A percentile compares a stretch with the other conserved stretches of the same genome.
Evolutionary conservation across 2,329 filamentous ascomycete genomes (phyloP).

Genomic region (Fusarium phyllophilum): DNA sequence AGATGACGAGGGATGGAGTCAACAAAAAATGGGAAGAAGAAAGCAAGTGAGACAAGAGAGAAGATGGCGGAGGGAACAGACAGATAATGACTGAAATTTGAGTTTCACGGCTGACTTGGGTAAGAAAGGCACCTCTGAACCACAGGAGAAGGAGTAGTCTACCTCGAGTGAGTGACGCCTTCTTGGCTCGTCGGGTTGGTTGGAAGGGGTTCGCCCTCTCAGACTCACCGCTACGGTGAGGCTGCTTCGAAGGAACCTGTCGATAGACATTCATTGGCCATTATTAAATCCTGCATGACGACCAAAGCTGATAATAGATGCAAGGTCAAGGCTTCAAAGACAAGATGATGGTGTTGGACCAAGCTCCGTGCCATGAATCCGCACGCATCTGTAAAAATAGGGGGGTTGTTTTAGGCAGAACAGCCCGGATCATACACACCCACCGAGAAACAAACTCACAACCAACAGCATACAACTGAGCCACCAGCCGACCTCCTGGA

Average conservation of each 20-base stretch:
- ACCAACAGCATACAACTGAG: neutral
- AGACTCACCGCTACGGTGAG: slow-evolving; percentile 7
- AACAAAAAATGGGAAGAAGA: neutral
- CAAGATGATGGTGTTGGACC: neutral
- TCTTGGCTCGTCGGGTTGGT: neutral
- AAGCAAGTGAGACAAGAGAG: slow-evolving; percentile 8
- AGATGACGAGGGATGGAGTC: neutral
- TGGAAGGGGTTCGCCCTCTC: neutral
- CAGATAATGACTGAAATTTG: neutral
- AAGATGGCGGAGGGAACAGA: neutral
- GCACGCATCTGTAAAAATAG: slow-evolving; percentile 11
- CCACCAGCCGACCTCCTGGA: neutral
- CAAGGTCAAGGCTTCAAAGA: neutral
- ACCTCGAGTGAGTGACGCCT: neutral
- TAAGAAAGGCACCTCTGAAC: neutral
- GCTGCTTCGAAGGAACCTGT: neutral
- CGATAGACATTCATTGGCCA: neutral
- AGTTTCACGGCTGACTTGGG: neutral
- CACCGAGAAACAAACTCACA: neutral
- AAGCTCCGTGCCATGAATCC: neutral
- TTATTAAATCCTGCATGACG: neutral
- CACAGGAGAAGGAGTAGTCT: neutral
- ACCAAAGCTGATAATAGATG: neutral
- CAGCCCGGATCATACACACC: neutral
- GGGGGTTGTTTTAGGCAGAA: slow-evolving; percentile 11